A percentile compares a stretch with the other conserved stretches of the same genome.
Evolutionary conservation across 2,329 filamentous ascomycete genomes (phyloP).

Genomic region (Canariomyces notabilis): DNA sequence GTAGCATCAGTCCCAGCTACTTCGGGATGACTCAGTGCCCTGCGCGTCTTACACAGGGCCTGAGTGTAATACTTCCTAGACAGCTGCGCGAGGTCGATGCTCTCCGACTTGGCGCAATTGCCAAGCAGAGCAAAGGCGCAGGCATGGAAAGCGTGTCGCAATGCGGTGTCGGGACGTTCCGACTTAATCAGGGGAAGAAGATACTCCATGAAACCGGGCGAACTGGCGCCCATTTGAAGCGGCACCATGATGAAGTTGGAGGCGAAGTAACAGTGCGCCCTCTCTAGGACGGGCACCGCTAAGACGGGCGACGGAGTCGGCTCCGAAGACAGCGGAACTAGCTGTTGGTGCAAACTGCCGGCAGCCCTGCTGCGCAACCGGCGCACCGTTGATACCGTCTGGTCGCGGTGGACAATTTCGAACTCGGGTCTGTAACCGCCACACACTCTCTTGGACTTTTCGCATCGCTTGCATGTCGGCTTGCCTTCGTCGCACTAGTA

Average conservation of each 20-base stretch:
- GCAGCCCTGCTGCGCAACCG: constrained; percentile 13
- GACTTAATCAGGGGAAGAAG: constrained; percentile 50
- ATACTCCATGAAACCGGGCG: constrained; percentile 55
- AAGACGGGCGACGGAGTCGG: constrained; percentile 22
- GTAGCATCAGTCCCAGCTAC: constrained; percentile 50
- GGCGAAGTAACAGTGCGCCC: constrained; percentile 54
- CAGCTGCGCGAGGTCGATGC: constrained; percentile 33
- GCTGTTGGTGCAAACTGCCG: neutral
- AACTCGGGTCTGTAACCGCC: constrained; percentile 23
- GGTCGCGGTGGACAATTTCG: constrained; percentile 24
- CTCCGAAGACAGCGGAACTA: no score
- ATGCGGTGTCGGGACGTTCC: constrained; percentile 40
- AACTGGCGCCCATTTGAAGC: constrained; percentile 35
- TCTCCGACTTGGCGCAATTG: constrained; percentile 41
- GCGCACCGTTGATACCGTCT: constrained; percentile 22
- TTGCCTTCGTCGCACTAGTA: constrained; percentile 58
- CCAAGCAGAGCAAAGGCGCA: constrained; percentile 54
- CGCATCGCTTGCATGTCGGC: constrained; percentile 60
- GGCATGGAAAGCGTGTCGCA: constrained; percentile 53
- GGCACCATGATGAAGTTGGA: constrained; percentile 56
- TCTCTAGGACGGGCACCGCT: constrained; percentile 35
- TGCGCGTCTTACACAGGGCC: constrained; percentile 48
- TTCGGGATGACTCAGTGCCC: constrained; percentile 47
- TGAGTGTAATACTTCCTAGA: constrained; percentile 50
- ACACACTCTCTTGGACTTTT: constrained; percentile 27